Base-by-base conservation (phyloP, 202 grass and related monocot species). In the Schoenoplectus tabernaemontani region DNA sequence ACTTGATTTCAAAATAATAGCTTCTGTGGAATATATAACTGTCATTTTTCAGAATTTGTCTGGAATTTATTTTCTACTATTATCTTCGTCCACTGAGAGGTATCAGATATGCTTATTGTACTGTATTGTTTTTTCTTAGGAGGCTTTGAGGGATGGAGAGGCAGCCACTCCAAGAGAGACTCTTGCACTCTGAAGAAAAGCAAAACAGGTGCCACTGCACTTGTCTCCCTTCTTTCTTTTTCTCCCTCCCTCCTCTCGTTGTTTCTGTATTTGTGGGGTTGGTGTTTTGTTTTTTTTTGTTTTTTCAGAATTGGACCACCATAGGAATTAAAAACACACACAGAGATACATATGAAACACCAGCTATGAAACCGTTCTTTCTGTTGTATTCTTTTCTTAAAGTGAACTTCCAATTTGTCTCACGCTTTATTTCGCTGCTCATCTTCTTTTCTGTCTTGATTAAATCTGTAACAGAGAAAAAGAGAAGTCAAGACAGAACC, bases 141-240 rank as follows among this genome's bases (percentile, higher is more conserved):
- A 82, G 86, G 85, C 16, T 82, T 86, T 64, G 93, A 87, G 76
- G 91, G 85, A 86, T 89, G 82, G 86, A 86, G 89, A 59, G 73
- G 85, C 73, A 96, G 92, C 85, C 87, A 95, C 81, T 60, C 90
- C 60, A 89, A 86, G 84, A 93, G 87, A 89, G 84, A 91, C 28
- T 81, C 88, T 84, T 83, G 56, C 86, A 86, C 86, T 63, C 68
- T 82, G 59, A 93, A 91, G 84, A 97, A 93, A 89, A 93, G 88
- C 88, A 93, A 81, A 71, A 83, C 90, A 87, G 93, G 93, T 96
- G 61, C 64, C 57, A 26, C 54, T 57, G 58, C 23, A 59, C 78
- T 59, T 75, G 16, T 48, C 64, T 57, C 44, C 30, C 44, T 51
- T 73, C 79, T 72, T 4, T 63, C 57, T 76, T 19, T n/a, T n/a